Evolutionary conservation across 163 green algal species (phyloP), one percentile per base, ranked within the genome.

Genomic region (Chlorella variabilis): DNA sequence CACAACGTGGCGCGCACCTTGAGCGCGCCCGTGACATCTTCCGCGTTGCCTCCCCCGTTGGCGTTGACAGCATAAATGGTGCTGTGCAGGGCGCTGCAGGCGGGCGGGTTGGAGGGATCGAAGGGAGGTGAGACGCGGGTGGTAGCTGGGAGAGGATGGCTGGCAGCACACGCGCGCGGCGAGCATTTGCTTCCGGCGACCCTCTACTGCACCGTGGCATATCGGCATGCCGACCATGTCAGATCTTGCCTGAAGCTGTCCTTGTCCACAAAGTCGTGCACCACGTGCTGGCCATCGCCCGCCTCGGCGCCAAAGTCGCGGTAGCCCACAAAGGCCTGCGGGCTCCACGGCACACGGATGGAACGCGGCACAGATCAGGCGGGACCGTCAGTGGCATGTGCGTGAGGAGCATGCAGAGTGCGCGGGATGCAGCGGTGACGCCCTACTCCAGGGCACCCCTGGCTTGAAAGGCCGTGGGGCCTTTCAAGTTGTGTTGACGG

Each of bases 201-300:
- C n/a, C n/a, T n/a, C 17, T 9, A 15, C 56, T 65, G 56, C 18
- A 6, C 11, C 31, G 15, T 48, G 34, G 15, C 11, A 13, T 27
- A 33, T 7, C 6, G 49, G 63, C 15, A 34, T 49, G 34, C 63
- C 8, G 21, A 3, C 38, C 38, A n/a, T n/a, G n/a, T n/a, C n/a
- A n/a, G n/a, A n/a, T n/a, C n/a, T n/a, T 25, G 38, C 48, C 70
- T 51, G 48, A 66, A 77, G 18, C 2, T 33, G 18, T 9, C 27
- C n/a, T 29, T 41, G 11, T 79, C 73, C 36, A 79, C 73, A 79
- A 79, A 79, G 36, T 79, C 73, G 4, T 31, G 25, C 36, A 79
- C 56, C 25, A 79, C 27, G 18, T 56, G 31, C 15, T 71, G 73
- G 15, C 3, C 73, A 20, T 59, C 56, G 5, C 54, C 73, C n/a